phyloP scores from a whole-genome alignment of 2,329 filamentous ascomycete species.

The Aspergillus intermedius region DNA sequence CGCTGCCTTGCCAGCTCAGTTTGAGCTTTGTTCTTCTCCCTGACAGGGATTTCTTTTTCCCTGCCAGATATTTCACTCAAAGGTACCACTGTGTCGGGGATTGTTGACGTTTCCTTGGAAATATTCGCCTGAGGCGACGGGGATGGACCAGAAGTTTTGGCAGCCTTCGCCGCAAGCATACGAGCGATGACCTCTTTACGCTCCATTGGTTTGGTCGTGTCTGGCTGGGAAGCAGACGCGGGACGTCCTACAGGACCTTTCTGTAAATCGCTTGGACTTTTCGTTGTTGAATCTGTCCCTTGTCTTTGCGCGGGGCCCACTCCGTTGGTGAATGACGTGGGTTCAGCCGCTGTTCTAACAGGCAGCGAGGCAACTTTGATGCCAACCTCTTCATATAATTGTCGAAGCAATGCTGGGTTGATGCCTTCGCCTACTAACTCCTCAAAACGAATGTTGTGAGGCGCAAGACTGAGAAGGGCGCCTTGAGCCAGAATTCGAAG shows the following conservation, averaged over 20 bases:
- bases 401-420: constrained; percentile 54
- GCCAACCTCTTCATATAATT: constrained; percentile 63
- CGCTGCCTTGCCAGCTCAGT: constrained; percentile 73
- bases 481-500: constrained; percentile 51
- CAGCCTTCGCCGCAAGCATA: constrained; percentile 65
- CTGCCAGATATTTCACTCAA: constrained; percentile 10
- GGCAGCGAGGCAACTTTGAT: constrained; percentile 37
- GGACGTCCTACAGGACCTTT: background rate
- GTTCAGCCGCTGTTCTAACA: background rate
- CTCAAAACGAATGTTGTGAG: constrained; percentile 64
- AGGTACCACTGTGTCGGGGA: constrained; percentile 6
- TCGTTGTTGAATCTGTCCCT: background rate
- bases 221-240: constrained; percentile 1
- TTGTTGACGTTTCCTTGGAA: constrained; percentile 8
- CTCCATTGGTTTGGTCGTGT: constrained; percentile 47
- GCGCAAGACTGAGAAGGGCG: constrained; percentile 57
- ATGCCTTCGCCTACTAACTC: constrained; percentile 69
- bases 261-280: background rate
- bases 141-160: constrained; percentile 38
- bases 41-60: constrained; percentile 23
- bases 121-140: constrained; percentile 7
- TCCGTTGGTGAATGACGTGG: constrained; percentile 6
- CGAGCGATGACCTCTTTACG: constrained; percentile 72
- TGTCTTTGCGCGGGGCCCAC: background rate
- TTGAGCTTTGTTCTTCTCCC: constrained; percentile 53